Percentiles rank a stretch among this genome's conserved stretches.
Conservation (phyloP, 768 basidiomycete species). For the Leccinum olivaceopallidum region DNA sequence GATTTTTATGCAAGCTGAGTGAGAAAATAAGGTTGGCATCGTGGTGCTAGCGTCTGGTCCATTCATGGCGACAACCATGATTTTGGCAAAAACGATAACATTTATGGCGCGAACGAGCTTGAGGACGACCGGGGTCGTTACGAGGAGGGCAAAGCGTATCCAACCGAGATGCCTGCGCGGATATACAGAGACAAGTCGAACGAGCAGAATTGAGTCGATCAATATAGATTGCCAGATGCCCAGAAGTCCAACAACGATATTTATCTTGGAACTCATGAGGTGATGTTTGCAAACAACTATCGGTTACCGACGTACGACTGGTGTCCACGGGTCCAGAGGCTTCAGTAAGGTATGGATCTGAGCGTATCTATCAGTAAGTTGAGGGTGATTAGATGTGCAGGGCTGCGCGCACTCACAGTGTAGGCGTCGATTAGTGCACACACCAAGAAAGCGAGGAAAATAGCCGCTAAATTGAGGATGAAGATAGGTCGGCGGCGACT, state of each 20-base stretch:
- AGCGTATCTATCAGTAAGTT: not conserved
- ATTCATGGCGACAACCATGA: conserved; percentile 11
- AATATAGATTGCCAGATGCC: conserved; percentile 26
- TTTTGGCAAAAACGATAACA: conserved; percentile 22
- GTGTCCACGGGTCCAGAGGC: conserved; percentile 17
- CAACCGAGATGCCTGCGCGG: conserved; percentile 11
- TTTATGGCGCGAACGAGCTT: conserved; percentile 27
- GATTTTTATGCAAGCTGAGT: conserved; percentile 29
- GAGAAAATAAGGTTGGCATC: conserved; percentile 9
- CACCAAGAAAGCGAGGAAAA: conserved; percentile 14
- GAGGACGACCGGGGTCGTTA: conserved; percentile 18
- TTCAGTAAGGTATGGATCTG: conserved; percentile 27
- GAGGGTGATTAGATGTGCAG: not conserved
- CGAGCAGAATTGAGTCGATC: conserved; percentile 26
- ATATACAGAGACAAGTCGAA: conserved; percentile 26
- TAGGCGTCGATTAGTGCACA: conserved; percentile 14
- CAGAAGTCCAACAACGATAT: conserved; percentile 23
- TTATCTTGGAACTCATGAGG: conserved; percentile 5
- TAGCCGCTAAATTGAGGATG: conserved; percentile 14
- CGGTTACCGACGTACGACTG: conserved; percentile 1
- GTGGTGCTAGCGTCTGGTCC: conserved; percentile 5
- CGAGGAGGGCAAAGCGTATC: conserved; percentile 13
- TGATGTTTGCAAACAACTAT: not conserved
- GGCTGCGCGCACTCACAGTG: conserved; percentile 5
- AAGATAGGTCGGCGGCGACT: conserved; percentile 22